phyloP scores from a whole-genome alignment of 768 basidiomycete genomes.

The Russula brevipes region DNA sequence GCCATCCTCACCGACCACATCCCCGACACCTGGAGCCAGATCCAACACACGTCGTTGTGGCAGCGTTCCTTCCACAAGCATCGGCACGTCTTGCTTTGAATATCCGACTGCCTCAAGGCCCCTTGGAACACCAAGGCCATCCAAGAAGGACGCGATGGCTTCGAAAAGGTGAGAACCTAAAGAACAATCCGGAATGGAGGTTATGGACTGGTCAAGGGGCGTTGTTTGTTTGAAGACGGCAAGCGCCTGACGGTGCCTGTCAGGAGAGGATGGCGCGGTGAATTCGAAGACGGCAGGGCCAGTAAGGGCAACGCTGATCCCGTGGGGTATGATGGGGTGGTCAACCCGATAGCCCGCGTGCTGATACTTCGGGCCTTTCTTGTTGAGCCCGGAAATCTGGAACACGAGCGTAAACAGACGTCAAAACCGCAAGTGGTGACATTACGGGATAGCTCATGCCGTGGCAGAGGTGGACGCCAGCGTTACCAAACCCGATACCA shows the following conservation, averaged over 20 bases:
- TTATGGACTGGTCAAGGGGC: constrained; percentile 62
- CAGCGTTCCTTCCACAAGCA: constrained; percentile 84
- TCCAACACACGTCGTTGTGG: constrained; percentile 91
- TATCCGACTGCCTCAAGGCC: constrained; percentile 83
- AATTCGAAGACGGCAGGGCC: constrained; percentile 95
- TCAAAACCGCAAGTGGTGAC: background rate
- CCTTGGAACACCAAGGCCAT: constrained; percentile 77
- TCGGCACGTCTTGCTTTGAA: constrained; percentile 55
- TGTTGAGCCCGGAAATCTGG: constrained; percentile 90
- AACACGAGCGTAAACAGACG: background rate
- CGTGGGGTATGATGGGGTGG: constrained; percentile 90
- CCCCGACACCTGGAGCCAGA: constrained; percentile 85
- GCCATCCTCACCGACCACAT: constrained; percentile 78
- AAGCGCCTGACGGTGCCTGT: constrained; percentile 84
- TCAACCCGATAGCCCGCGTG: constrained; percentile 86
- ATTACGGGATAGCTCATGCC: constrained; percentile 84
- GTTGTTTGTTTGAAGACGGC: constrained; percentile 72
- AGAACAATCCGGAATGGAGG: constrained; percentile 70
- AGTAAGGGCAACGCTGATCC: constrained; percentile 84
- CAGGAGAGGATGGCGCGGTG: constrained; percentile 89
- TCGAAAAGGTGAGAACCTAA: constrained; percentile 78
- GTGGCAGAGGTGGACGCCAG: constrained; percentile 86
- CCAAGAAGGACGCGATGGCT: constrained; percentile 83
- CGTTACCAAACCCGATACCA: constrained; percentile 93
- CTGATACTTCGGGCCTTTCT: constrained; percentile 87